A percentile compares a stretch with the other conserved stretches of the same genome.
These are phyloP conservation scores for Ophiocordyceps robertsii DNA, from an alignment of 2,329 filamentous ascomycete genomes.

Conservation along the genomic window DNA sequence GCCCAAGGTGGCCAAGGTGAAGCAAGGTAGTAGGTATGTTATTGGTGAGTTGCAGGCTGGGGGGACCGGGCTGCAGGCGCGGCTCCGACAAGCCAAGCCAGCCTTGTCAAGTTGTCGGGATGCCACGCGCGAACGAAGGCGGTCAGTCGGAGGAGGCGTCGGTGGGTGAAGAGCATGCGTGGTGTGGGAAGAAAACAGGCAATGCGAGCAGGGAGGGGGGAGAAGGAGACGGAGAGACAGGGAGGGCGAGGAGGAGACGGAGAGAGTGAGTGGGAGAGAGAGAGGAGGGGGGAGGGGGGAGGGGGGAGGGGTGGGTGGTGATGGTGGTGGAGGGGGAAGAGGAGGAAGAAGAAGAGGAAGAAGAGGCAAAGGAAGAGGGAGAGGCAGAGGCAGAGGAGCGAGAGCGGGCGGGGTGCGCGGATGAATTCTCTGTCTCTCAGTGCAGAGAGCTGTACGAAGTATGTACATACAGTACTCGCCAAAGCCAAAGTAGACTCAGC, in stretches of 20 bases:
- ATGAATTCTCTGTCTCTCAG: too few species aligned
- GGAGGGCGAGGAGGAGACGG: not conserved
- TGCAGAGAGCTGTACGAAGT: too few species aligned
- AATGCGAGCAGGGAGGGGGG: not conserved
- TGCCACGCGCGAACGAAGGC: conserved; percentile 1
- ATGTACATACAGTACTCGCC: too few species aligned
- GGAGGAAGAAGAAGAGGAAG: too few species aligned
- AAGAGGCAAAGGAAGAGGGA: too few species aligned
- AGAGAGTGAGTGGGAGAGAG: not conserved
- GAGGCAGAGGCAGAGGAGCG: too few species aligned
- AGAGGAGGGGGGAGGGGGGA: not conserved
- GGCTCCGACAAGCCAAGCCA: not conserved
- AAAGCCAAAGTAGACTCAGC: too few species aligned
- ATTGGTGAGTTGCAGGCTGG: not conserved
- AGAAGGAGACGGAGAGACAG: not conserved
- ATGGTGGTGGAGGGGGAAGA: too few species aligned
- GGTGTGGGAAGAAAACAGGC: not conserved
- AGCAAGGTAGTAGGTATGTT: not conserved
- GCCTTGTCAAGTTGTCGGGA: conserved; percentile 2
- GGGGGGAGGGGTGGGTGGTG: not conserved
- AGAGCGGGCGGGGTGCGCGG: too few species aligned
- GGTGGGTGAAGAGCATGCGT: not conserved
- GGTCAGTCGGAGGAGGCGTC: conserved; percentile 1
- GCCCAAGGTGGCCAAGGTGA: too few species aligned
- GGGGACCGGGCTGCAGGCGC: not conserved